Percentiles rank a stretch among this genome's conserved stretches.
Conservation (phyloP, 139 green algal genomes). For the Chlorella sp. region DNA sequence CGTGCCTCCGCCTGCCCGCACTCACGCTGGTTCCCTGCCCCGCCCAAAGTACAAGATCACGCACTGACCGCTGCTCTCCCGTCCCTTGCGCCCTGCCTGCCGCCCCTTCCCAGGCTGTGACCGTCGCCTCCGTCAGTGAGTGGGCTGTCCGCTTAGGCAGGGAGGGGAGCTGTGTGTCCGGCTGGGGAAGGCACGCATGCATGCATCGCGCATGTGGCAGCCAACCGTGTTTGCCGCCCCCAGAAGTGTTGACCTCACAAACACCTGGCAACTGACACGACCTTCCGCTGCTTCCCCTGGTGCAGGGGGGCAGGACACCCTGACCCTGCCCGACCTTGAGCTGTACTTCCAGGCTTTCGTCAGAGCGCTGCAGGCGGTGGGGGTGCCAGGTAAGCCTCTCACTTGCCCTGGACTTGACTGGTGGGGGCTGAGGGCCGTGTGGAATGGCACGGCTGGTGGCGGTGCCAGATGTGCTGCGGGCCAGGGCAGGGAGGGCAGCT, state of each 20-base stretch:
- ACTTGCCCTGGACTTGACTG: background rate
- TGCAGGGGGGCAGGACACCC: slow-evolving; percentile 2
- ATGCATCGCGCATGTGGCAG: too few species aligned
- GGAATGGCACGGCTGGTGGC: too few species aligned
- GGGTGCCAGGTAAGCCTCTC: background rate
- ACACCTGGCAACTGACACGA: too few species aligned
- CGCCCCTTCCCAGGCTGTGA: background rate
- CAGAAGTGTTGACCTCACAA: too few species aligned
- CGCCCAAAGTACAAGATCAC: too few species aligned
- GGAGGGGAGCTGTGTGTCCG: background rate
- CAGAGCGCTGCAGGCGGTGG: background rate
- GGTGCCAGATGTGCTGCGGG: too few species aligned
- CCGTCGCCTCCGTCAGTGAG: slow-evolving; percentile 1
- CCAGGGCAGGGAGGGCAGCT: too few species aligned
- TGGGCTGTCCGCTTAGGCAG: background rate
- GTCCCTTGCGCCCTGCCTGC: background rate
- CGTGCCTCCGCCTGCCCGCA: too few species aligned
- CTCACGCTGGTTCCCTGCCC: too few species aligned
- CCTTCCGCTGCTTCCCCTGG: background rate
- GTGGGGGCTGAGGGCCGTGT: background rate
- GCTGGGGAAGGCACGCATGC: background rate
- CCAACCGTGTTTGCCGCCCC: too few species aligned
- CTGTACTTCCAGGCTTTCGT: background rate
- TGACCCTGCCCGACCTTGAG: background rate
- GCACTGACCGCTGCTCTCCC: too few species aligned